phyloP scores from a whole-genome alignment of 257 asterid genomes.

The Nicotiana tabacum region DNA sequence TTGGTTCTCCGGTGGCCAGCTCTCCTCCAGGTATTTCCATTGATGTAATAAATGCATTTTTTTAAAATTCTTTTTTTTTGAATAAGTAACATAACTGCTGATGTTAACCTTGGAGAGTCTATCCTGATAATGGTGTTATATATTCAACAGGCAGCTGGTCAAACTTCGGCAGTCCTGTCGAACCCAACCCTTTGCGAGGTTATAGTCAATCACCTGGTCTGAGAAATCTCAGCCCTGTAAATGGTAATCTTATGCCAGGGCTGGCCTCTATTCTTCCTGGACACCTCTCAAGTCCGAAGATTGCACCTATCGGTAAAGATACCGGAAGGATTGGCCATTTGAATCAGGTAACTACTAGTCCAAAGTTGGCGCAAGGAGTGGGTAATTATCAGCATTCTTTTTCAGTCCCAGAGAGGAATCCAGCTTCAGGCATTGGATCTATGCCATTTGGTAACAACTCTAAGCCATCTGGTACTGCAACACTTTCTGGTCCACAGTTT shows the following conservation, averaged over 20 bases:
- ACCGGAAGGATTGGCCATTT: constrained; percentile 42
- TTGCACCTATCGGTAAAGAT: constrained; percentile 88
- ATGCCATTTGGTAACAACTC: constrained; percentile 38
- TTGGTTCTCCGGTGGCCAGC: constrained; percentile 77
- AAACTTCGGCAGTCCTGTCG: constrained; percentile 78
- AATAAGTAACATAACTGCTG: background rate
- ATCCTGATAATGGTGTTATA: background rate
- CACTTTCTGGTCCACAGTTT: constrained; percentile 92
- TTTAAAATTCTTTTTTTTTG: background rate
- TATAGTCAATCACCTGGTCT: constrained; percentile 53
- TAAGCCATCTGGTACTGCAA: constrained; percentile 67
- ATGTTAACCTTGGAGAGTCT: background rate
- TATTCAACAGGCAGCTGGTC: constrained; percentile 68
- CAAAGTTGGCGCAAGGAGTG: constrained; percentile 21
- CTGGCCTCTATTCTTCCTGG: constrained; percentile 82
- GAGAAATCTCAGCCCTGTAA: constrained; percentile 59
- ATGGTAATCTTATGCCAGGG: constrained; percentile 57
- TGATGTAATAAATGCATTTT: background rate
- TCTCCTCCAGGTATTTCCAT: constrained; percentile 80
- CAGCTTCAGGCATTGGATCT: constrained; percentile 56
- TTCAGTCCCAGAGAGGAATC: constrained; percentile 41
- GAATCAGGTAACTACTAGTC: constrained; percentile 22
- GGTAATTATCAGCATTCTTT: constrained; percentile 34
- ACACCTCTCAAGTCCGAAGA: constrained; percentile 64
- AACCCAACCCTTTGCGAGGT: constrained; percentile 52